Evolutionary conservation across 1,284 basidiomycete genomes (phyloP).

Genomic region (Irpex sp.): DNA sequence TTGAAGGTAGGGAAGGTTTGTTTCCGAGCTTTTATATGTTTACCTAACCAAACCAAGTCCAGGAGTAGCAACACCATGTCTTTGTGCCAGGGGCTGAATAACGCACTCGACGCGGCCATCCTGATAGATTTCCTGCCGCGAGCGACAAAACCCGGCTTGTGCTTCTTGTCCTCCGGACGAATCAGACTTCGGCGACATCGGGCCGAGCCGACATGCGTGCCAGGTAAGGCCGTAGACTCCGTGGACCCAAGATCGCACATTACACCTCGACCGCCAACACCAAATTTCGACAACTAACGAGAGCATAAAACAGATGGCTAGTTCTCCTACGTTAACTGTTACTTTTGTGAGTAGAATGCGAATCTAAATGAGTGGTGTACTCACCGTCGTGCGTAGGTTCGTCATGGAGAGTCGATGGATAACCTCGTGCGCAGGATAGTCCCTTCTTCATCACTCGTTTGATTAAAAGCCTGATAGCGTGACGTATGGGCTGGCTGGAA

Average conservation of each 20-base stretch:
- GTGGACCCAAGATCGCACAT: not conserved
- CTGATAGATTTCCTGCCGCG: no score
- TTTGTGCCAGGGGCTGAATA: no score
- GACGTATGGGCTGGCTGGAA: constrained; percentile 79
- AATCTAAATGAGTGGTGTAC: not conserved
- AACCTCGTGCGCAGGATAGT: constrained; percentile 38
- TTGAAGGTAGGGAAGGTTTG: no score
- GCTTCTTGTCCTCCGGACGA: not conserved
- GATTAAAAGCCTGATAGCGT: constrained; percentile 27
- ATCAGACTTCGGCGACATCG: not conserved
- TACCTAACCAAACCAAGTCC: no score
- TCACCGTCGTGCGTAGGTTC: constrained; percentile 26
- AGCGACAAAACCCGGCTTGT: no score
- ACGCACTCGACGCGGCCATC: no score
- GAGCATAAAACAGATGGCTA: not conserved
- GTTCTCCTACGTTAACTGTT: constrained; percentile 18
- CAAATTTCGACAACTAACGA: not conserved
- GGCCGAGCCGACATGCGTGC: not conserved
- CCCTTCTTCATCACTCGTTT: not conserved
- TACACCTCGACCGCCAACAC: not conserved
- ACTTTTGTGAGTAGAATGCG: constrained; percentile 7
- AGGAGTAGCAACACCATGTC: no score
- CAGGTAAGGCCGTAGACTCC: not conserved
- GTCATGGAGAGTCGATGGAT: constrained; percentile 79
- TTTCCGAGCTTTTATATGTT: no score